Evolutionary conservation across 495 filamentous ascomycete genomes (phyloP).

Genomic region (Cercophora newfieldiana): DNA sequence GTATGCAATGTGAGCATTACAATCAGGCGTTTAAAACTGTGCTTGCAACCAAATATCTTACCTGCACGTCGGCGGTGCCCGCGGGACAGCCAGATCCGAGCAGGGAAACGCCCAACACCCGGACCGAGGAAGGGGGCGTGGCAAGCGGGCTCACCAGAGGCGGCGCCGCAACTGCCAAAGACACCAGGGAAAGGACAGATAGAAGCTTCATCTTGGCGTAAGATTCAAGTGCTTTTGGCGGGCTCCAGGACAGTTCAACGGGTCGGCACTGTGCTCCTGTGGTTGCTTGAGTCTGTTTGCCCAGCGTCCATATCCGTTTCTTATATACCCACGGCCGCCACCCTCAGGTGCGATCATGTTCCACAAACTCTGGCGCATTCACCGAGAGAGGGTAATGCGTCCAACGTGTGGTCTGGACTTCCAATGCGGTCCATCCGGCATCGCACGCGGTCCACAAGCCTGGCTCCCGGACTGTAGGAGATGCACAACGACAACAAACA

Average conservation of each 20-base stretch:
- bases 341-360: too few species aligned
- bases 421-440: not conserved
- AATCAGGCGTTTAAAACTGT: too few species aligned
- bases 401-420: not conserved
- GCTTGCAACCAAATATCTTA: too few species aligned
- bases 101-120: conserved; percentile 14
- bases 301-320: too few species aligned
- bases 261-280: too few species aligned
- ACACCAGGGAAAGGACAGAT: not conserved
- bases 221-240: too few species aligned
- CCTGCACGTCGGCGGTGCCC: conserved; percentile 17
- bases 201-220: not conserved
- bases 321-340: too few species aligned
- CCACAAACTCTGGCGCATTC: not conserved
- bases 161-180: not conserved
- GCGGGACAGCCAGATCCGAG: conserved; percentile 18
- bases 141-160: not conserved
- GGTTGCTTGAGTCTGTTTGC: too few species aligned
- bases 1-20: too few species aligned
- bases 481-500: not conserved
- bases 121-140: not conserved
- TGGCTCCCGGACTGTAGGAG: not conserved
- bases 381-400: not conserved
- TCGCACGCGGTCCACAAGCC: not conserved
- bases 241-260: too few species aligned